A percentile compares a stretch with the other conserved stretches of the same genome.
These are phyloP conservation scores for Schoenoplectus tabernaemontani DNA, from an alignment of 202 grass and related monocot species.

Conservation along the genomic window DNA sequence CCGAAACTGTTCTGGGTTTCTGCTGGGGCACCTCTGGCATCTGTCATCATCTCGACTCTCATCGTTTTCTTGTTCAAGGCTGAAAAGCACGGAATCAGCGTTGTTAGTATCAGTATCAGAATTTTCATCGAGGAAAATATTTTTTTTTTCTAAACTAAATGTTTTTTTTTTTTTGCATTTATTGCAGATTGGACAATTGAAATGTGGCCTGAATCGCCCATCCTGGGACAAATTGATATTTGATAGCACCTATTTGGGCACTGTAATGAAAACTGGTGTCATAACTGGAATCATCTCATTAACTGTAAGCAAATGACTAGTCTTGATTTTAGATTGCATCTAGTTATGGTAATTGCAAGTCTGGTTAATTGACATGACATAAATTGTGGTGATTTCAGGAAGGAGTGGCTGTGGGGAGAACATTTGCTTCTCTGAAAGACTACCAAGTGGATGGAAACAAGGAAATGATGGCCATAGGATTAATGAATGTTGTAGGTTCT, in stretches of 20 bases:
- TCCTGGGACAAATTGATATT: constrained; percentile 88
- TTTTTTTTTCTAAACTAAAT: neutral
- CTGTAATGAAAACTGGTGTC: constrained; percentile 69
- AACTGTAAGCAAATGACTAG: constrained; percentile 41
- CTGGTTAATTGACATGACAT: neutral
- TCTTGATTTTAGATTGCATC: neutral
- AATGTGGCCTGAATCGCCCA: constrained; percentile 70
- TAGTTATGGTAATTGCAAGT: neutral
- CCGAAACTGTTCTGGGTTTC: constrained; percentile 88
- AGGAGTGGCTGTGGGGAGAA: constrained; percentile 87
- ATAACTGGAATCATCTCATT: constrained; percentile 85
- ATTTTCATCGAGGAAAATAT: neutral
- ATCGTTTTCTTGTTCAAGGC: constrained; percentile 87
- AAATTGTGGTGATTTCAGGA: constrained; percentile 40
- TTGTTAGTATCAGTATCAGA: constrained; percentile 41
- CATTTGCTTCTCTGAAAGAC: constrained; percentile 77
- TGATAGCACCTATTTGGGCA: constrained; percentile 47
- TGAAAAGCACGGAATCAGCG: constrained; percentile 71
- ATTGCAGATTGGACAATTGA: constrained; percentile 67
- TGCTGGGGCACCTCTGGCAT: constrained; percentile 71
- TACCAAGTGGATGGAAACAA: constrained; percentile 99
- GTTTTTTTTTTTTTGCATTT: neutral
- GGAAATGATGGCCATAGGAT: constrained; percentile 97
- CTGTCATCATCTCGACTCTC: constrained; percentile 69
- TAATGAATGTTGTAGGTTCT: constrained; percentile 95